Percentiles rank a stretch among this genome's conserved stretches.
phyloP scores from a whole-genome alignment of 805 yeast species.

The Hagleromyces aurorensis region DNA sequence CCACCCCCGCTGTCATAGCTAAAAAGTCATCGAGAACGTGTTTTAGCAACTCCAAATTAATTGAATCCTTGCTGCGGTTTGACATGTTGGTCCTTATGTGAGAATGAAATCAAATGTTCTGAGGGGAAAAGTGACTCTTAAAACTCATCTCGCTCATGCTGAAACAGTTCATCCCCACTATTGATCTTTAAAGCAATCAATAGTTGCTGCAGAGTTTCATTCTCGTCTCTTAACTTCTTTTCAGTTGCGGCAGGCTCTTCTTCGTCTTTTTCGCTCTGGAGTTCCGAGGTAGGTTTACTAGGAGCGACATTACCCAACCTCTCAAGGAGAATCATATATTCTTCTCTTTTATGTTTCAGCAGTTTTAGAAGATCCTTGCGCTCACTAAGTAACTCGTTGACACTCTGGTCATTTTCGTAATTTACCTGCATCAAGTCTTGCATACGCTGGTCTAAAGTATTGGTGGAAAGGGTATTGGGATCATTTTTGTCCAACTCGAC shows the following conservation, averaged over 20 bases:
- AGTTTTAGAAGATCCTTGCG: conserved; percentile 1
- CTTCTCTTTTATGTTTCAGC: conserved; percentile 6
- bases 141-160: too few relatives aligned
- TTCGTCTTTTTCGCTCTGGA: neutral
- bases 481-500: neutral
- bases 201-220: conserved; percentile 13
- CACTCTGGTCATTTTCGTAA: conserved; percentile 11
- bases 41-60: too few relatives aligned
- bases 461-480: conserved; percentile 4
- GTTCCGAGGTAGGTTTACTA: neutral
- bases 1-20: too few relatives aligned
- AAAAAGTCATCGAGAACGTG: too few relatives aligned
- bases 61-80: too few relatives aligned
- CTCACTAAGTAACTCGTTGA: conserved; percentile 4
- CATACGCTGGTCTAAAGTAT: conserved; percentile 11
- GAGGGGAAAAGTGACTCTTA: too few relatives aligned
- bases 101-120: too few relatives aligned
- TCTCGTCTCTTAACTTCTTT: conserved; percentile 5
- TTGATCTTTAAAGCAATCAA: conserved; percentile 18
- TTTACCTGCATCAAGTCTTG: conserved; percentile 13
- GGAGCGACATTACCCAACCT: conserved; percentile 3
- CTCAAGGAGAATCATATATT: conserved; percentile 2
- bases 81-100: too few relatives aligned
- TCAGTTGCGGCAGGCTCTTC: neutral
- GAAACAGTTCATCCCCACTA: conserved; percentile 12